These are phyloP conservation scores for Rosa persica DNA, from an alignment of 306 rosid species.

Conservation along the genomic window DNA sequence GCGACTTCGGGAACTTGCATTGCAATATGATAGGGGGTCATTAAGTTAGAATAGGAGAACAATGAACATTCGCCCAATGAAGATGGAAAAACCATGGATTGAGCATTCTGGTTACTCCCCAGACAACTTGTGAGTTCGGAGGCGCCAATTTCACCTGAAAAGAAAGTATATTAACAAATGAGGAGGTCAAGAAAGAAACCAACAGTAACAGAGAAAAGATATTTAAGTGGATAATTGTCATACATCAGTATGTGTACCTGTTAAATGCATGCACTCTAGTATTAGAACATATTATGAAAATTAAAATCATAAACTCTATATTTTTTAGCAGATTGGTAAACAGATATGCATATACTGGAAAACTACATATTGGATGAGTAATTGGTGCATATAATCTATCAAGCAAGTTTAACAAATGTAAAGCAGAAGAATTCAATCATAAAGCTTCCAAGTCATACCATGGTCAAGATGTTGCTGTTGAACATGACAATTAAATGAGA, in stretches of 20 bases:
- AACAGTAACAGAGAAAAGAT: background rate
- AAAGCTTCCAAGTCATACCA: constrained; percentile 19
- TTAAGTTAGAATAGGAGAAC: constrained; percentile 21
- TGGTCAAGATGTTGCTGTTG: constrained; percentile 29
- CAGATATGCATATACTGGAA: background rate
- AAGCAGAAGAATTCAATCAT: background rate
- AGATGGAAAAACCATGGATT: constrained; percentile 15
- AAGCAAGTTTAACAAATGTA: background rate
- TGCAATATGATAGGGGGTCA: constrained; percentile 13
- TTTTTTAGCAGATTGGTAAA: background rate
- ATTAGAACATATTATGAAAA: background rate
- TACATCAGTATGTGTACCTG: background rate
- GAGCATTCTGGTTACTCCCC: constrained; percentile 22
- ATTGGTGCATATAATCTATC: background rate
- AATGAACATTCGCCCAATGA: constrained; percentile 8
- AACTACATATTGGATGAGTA: background rate
- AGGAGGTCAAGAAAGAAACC: background rate
- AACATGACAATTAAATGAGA: constrained; percentile 10
- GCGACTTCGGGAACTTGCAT: constrained; percentile 19
- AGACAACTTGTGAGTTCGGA: background rate
- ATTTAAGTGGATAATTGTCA: background rate
- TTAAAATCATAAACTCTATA: background rate
- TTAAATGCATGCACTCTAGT: background rate
- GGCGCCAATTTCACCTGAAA: constrained; percentile 20
- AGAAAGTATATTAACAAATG: background rate